phyloP scores from a whole-genome alignment of 108 stramenopile species.

The Phaeodactylum tricornutum region DNA sequence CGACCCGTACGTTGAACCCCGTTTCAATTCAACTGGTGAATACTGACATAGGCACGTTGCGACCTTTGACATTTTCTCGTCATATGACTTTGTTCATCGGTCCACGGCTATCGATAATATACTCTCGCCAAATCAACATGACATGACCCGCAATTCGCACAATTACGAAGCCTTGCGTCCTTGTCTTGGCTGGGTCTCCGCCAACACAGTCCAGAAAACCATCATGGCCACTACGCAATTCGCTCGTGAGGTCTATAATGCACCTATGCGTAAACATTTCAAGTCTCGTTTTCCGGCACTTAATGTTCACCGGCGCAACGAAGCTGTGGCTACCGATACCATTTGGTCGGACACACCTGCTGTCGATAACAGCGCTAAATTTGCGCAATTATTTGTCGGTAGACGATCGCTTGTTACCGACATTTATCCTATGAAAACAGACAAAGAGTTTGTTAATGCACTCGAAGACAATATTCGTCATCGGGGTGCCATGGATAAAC shows the following conservation, averaged over 20 bases:
- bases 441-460: constrained; percentile 7
- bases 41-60: too few species aligned
- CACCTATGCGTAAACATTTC: neutral
- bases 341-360: constrained; percentile 17
- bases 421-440: constrained; percentile 8
- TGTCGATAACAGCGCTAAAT: constrained; percentile 3
- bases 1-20: too few species aligned
- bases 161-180: constrained; percentile 3
- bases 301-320: constrained; percentile 14
- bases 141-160: too few species aligned
- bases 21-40: too few species aligned
- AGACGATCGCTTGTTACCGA: neutral
- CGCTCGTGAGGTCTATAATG: neutral
- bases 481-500: constrained; percentile 10
- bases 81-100: too few species aligned
- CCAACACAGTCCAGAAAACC: constrained; percentile 2
- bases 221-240: constrained; percentile 8
- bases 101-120: too few species aligned
- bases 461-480: constrained; percentile 19
- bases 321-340: constrained; percentile 18
- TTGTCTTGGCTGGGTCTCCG: constrained; percentile 8
- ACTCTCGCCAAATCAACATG: too few species aligned
- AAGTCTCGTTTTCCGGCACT: constrained; percentile 9
- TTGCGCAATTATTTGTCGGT: constrained; percentile 10
- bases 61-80: too few species aligned